Conservation (phyloP, 2,329 filamentous ascomycete species). For the Cordyceps cicadae region DNA sequence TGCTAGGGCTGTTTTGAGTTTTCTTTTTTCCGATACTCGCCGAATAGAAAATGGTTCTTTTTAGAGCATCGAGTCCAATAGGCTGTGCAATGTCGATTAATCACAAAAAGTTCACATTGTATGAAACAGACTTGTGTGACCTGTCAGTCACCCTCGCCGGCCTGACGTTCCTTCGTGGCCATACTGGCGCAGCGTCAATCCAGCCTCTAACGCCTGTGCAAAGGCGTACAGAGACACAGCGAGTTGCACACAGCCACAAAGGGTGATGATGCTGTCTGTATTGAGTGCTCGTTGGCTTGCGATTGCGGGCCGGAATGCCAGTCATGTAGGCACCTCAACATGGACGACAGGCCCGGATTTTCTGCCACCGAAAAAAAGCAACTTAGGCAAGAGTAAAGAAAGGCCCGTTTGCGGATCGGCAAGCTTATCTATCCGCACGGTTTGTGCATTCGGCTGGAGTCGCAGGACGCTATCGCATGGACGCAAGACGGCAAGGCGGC, state of each 20-base stretch:
- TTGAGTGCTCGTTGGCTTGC: neutral
- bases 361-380: neutral
- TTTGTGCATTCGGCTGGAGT: neutral
- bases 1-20: neutral
- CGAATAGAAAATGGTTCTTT: neutral
- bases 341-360: neutral
- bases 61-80: neutral
- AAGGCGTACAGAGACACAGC: neutral
- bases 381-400: neutral
- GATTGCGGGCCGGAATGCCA: neutral
- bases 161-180: neutral
- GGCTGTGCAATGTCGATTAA: neutral
- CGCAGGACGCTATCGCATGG: neutral
- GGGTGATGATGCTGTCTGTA: neutral
- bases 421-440: conserved; percentile 1
- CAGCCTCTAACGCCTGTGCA: neutral
- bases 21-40: neutral
- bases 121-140: neutral
- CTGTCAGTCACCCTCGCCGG: neutral
- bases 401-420: neutral
- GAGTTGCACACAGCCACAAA: neutral
- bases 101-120: too few species aligned
- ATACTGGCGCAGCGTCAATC: neutral
- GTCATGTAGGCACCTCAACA: too few species aligned
- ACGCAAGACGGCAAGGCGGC: too few species aligned